A percentile compares a stretch with the other conserved stretches of the same genome.
These are phyloP conservation scores for Pholiota conissans DNA, from an alignment of 768 basidiomycete genomes.

Conservation along the genomic window DNA sequence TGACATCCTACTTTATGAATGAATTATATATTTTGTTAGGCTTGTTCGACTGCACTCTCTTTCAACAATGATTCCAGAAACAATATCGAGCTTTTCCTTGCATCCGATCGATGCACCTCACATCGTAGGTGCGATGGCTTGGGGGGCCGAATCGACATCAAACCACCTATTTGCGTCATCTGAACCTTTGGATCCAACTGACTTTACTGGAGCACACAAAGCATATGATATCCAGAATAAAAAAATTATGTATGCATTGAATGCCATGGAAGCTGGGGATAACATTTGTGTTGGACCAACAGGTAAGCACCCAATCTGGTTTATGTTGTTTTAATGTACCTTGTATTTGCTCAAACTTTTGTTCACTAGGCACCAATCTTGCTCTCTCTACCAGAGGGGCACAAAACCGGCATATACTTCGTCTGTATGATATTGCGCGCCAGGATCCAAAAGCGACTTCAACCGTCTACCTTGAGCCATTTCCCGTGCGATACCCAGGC, in stretches of 20 bases:
- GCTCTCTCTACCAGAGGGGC: conserved; percentile 34
- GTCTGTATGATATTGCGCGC: conserved; percentile 52
- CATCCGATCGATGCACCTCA: conserved; percentile 20
- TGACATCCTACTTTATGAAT: too few relatives aligned
- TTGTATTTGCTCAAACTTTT: not conserved
- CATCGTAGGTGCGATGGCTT: conserved; percentile 45
- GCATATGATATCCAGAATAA: conserved; percentile 43
- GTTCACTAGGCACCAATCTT: conserved; percentile 27
- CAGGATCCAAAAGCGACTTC: conserved; percentile 25
- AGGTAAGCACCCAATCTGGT: too few relatives aligned
- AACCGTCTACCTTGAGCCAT: conserved; percentile 34
- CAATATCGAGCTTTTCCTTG: too few relatives aligned
- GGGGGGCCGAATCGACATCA: conserved; percentile 46
- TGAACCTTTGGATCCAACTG: conserved; percentile 34
- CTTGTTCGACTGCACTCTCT: conserved; percentile 21
- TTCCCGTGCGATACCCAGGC: conserved; percentile 18
- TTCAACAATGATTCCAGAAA: too few relatives aligned
- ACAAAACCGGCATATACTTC: conserved; percentile 34
- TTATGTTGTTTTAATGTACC: not conserved
- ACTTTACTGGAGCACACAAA: conserved; percentile 44
- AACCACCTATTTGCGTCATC: conserved; percentile 55
- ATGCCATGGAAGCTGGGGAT: conserved; percentile 55
- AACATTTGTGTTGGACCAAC: conserved; percentile 43
- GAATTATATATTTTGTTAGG: conserved; percentile 13
- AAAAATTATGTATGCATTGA: conserved; percentile 32